A percentile compares a stretch with the other conserved stretches of the same genome.
Evolutionary conservation across 2,329 filamentous ascomycete species (phyloP).

Genomic region (Fusarium citri): DNA sequence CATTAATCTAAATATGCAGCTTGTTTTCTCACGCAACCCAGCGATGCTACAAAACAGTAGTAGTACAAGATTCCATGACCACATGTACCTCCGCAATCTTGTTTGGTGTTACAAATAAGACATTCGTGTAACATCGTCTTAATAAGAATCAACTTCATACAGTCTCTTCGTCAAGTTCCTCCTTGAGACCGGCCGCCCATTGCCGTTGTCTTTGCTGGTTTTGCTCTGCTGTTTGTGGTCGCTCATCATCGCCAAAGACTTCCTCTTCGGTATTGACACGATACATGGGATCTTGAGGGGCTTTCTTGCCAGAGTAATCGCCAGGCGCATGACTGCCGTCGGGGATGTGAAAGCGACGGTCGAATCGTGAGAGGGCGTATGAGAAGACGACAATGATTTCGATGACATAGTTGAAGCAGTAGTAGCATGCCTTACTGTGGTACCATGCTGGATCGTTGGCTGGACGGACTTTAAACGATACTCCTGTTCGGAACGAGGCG

Average conservation of each 20-base stretch:
- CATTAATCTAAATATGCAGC: conserved; percentile 10
- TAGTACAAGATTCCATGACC: conserved; percentile 1
- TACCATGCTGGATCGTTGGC: conserved; percentile 72
- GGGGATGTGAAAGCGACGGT: conserved; percentile 80
- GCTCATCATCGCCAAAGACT: conserved; percentile 44
- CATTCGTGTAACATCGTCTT: conserved; percentile 2
- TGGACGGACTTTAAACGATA: conserved; percentile 64
- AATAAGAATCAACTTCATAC: conserved; percentile 20
- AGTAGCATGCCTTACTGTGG: conserved; percentile 78
- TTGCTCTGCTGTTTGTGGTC: conserved; percentile 33
- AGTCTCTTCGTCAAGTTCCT: conserved; percentile 38
- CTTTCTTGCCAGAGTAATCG: conserved; percentile 55
- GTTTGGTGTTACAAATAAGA: conserved; percentile 10
- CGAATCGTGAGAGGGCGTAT: conserved; percentile 76
- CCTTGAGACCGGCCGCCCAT: conserved; percentile 40
- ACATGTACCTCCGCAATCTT: neutral
- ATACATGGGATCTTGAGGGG: conserved; percentile 23
- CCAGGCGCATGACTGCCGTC: conserved; percentile 73
- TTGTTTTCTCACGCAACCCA: neutral
- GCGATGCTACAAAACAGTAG: neutral
- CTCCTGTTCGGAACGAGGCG: conserved; percentile 74
- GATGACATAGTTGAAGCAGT: conserved; percentile 80
- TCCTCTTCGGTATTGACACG: conserved; percentile 42
- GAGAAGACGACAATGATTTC: conserved; percentile 77
- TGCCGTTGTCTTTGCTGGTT: conserved; percentile 26